Base-by-base conservation (phyloP, 2,329 filamentous ascomycete genomes). In the Verruconis gallopava region DNA sequence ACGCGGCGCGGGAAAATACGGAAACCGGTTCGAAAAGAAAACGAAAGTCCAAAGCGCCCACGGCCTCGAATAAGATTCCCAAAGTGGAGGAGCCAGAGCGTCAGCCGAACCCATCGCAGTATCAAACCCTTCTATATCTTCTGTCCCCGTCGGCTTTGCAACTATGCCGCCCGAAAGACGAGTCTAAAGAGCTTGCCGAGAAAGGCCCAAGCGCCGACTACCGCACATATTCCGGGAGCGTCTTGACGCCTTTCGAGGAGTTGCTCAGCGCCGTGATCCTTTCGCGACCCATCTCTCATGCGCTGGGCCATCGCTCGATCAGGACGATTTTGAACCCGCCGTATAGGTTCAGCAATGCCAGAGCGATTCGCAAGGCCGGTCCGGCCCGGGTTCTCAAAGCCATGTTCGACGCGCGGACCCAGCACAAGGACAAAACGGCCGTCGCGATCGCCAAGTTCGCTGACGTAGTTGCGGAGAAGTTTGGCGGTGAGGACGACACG, bases 361-460 rank as follows among this genome's bases (percentile, higher is more conserved):
- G 50, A 14, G 50, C 55, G 3, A 55, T 66, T 17, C 48, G 53
- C 17, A 52, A 58, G 13, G 61, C 59, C 2, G 62, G 61, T 1
- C 48, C 52, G 1, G 56, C 66, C 40, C 60, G 57, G 36, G 49
- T 56, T 3, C 53, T 53, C 21, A 48, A 66, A 51, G 61, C 64
- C 2, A 47, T 68, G 28, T 55, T 56, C 45, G 59, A 62, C 42
- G 63, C 65, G 22, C 47, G 54, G 21, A 67, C 63, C 4, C 63
- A 67, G 51, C 64, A 68, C 45, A 62, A 64, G 43, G 62, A 61
- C 46, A 67, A 67, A 53, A 67, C 63, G 2, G 64, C 63, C 0
- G 53, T 56, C 5, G 59, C 67, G 43, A 53, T 67, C 4, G 55
- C 53, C 3, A 21, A 49, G 5, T 42, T 61, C 4, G 58, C 57